Evolutionary conservation across 2,329 filamentous ascomycete genomes (phyloP).

Genomic region (Venturia carpophila): DNA sequence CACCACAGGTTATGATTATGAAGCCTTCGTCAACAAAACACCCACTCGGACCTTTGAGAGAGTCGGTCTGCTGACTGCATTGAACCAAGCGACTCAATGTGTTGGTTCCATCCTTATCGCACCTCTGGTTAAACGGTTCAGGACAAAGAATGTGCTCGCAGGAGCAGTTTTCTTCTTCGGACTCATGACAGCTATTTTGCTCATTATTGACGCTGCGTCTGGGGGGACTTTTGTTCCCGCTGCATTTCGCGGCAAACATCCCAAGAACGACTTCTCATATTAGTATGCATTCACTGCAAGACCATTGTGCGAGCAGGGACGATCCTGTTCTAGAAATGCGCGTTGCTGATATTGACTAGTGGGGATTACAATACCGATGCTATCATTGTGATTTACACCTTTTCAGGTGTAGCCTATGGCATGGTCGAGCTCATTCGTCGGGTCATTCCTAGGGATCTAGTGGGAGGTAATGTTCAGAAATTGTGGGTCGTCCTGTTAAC

Average conservation of each 20-base stretch:
- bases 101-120: conserved; percentile 45
- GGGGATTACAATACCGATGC: conserved; percentile 42
- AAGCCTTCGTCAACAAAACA: conserved; percentile 29
- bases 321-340: too few relatives aligned
- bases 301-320: neutral
- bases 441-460: conserved; percentile 45
- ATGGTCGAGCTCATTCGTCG: conserved; percentile 47
- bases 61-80: conserved; percentile 40
- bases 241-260: conserved; percentile 25
- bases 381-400: conserved; percentile 43
- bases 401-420: conserved; percentile 36
- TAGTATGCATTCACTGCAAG: conserved; percentile 25
- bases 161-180: conserved; percentile 40
- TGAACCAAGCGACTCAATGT: conserved; percentile 46
- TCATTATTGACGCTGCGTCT: conserved; percentile 43
- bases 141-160: conserved; percentile 40
- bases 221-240: conserved; percentile 38
- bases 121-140: conserved; percentile 42
- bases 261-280: conserved; percentile 36
- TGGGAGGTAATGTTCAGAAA: conserved; percentile 44
- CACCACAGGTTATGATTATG: conserved; percentile 36
- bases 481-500: conserved; percentile 31
- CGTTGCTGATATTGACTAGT: neutral
- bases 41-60: conserved; percentile 39
- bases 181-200: conserved; percentile 40